These are phyloP conservation scores for Insectozyma bohioensis DNA, from an alignment of 1,139 yeast species.

Conservation along the genomic window DNA sequence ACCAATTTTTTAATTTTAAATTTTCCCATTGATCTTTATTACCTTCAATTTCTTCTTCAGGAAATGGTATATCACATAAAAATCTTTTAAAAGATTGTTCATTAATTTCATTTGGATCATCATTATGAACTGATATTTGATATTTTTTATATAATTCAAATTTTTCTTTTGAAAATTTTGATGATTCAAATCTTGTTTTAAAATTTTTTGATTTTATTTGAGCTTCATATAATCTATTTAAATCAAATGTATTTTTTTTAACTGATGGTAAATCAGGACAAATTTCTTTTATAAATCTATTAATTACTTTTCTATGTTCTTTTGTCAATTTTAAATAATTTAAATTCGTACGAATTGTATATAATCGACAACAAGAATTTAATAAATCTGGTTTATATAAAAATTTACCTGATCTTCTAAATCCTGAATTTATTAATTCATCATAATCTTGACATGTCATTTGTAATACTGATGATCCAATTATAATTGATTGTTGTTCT, in stretches of 20 bases:
- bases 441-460: constrained; percentile 60
- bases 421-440: constrained; percentile 65
- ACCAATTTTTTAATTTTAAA: constrained; percentile 23
- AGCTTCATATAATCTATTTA: constrained; percentile 21
- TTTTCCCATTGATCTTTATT: constrained; percentile 26
- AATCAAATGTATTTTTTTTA: constrained; percentile 19
- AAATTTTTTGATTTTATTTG: constrained; percentile 35
- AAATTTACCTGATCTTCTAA: constrained; percentile 74
- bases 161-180: constrained; percentile 58
- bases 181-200: constrained; percentile 52
- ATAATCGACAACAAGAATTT: constrained; percentile 78
- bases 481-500: constrained; percentile 27
- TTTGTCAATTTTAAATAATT: constrained; percentile 50
- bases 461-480: constrained; percentile 50
- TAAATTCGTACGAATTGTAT: constrained; percentile 68
- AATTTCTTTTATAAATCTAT: constrained; percentile 55
- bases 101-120: constrained; percentile 47
- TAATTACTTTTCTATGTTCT: constrained; percentile 66
- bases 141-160: constrained; percentile 66
- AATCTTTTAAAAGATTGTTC: constrained; percentile 57
- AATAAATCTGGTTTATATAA: constrained; percentile 73
- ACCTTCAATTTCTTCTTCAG: constrained; percentile 26
- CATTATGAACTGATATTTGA: constrained; percentile 69
- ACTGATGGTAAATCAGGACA: constrained; percentile 15
- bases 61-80: constrained; percentile 68